Evolutionary conservation across 352 stramenopile species (phyloP).

Genomic region (Saprolegnia parasitica): DNA sequence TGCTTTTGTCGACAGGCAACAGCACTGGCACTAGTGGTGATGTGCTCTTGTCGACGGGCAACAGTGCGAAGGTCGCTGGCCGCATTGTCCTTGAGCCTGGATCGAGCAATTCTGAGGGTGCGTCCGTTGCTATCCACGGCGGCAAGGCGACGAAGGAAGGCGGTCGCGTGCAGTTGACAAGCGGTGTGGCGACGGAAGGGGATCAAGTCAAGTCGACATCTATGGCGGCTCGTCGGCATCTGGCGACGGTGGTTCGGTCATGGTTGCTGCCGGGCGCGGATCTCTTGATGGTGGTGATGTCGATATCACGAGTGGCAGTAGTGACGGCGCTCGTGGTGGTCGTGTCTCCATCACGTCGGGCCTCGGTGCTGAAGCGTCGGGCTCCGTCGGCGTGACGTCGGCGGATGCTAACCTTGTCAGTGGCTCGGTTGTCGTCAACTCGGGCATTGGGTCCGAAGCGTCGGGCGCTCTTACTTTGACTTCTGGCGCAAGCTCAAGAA

Average conservation of each 20-base stretch:
- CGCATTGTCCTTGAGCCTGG: not conserved
- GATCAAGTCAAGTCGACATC: too few relatives aligned
- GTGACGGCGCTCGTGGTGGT: not conserved
- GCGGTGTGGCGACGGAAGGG: too few relatives aligned
- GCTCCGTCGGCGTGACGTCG: not conserved
- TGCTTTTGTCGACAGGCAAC: slow-evolving; percentile 1
- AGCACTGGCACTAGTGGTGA: not conserved
- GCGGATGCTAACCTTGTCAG: not conserved
- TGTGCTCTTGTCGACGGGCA: not conserved
- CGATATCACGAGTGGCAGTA: not conserved
- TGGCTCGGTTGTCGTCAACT: not conserved
- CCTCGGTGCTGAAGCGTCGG: not conserved
- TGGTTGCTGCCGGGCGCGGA: not conserved
- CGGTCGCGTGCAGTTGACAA: too few relatives aligned
- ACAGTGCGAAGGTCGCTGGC: not conserved
- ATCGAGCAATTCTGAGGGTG: too few relatives aligned
- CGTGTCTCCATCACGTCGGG: not conserved
- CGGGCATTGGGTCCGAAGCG: not conserved
- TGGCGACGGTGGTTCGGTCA: not conserved
- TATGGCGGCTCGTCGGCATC: too few relatives aligned
- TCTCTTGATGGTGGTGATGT: not conserved
- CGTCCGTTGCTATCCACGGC: too few relatives aligned
- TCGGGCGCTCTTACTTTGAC: slow-evolving; percentile 3
- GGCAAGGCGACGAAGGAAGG: too few relatives aligned
- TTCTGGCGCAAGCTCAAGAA: not conserved